Evolutionary conservation across 352 stramenopile species (phyloP).

Genomic region (Phytophthora tentaculata): DNA sequence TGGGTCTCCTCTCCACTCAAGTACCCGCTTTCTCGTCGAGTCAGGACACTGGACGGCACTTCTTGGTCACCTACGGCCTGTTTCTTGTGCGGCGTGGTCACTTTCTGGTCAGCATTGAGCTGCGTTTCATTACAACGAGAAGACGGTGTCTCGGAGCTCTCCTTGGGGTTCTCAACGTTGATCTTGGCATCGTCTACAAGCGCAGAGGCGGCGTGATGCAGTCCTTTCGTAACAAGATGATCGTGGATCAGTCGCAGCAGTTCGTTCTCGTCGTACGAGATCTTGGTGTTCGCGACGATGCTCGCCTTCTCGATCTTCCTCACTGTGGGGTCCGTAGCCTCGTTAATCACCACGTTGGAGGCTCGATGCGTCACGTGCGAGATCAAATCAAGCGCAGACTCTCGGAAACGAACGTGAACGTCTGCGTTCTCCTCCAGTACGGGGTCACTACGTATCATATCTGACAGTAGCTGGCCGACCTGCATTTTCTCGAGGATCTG

Average conservation of each 20-base stretch:
- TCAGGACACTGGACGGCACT: constrained; percentile 16
- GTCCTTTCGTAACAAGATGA: constrained; percentile 81
- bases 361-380: constrained; percentile 85
- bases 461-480: constrained; percentile 81
- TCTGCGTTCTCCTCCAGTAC: constrained; percentile 88
- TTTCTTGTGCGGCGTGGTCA: constrained; percentile 10
- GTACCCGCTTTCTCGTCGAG: constrained; percentile 38
- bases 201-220: constrained; percentile 57
- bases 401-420: constrained; percentile 86
- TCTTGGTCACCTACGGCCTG: constrained; percentile 15
- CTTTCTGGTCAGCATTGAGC: constrained; percentile 18
- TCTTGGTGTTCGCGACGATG: constrained; percentile 88
- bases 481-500: constrained; percentile 93
- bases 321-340: constrained; percentile 87
- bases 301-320: constrained; percentile 90
- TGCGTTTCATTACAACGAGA: constrained; percentile 15
- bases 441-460: constrained; percentile 87
- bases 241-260: constrained; percentile 84
- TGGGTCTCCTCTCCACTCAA: constrained; percentile 32
- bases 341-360: constrained; percentile 85
- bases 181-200: constrained; percentile 61
- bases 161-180: constrained; percentile 19
- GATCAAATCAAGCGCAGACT: constrained; percentile 89
- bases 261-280: constrained; percentile 87
- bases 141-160: constrained; percentile 12